Evolutionary conservation across 2,329 filamentous ascomycete genomes (phyloP), one percentile per base, ranked within the genome.

Genomic region (Aureobasidium sp.): DNA sequence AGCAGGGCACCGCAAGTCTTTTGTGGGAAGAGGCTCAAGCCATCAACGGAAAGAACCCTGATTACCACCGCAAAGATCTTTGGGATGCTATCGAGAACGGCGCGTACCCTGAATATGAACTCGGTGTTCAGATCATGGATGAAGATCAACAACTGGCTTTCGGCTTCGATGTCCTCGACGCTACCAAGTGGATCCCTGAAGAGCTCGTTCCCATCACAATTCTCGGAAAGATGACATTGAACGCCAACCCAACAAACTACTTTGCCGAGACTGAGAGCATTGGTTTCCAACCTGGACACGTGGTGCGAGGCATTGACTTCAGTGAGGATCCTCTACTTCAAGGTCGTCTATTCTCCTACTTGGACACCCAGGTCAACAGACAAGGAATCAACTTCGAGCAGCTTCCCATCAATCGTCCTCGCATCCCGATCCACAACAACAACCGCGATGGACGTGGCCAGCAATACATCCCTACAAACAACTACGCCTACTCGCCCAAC

Each of bases 401-500:
- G 65, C 71, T 64, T 11, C 66, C 65, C 27, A 59, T 59, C 47
- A 67, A 67, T 47, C 50, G 59, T 21, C 59, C 67, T 15, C 61
- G 60, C 36, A 62, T 57, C 30, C 57, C 55, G 13, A 64, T 67
- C 52, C 66, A 42, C 29, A 66, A 49, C 1, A 75, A 72, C 65
- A 70, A 77, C 65, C 74, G 77, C 10, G 76, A 79, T 60, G 77
- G 77, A 15, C 29, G 37, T 25, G 48, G 47, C 25, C 59, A 61
- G 25, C 27, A 44, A 13, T 61, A 80, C 3, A 90, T 92, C 64
- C 83, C 81, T 16, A 86, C 84, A 68, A 85, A 87, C 48, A 84
- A 79, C 2, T 82, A 87, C 65, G 90, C 90, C 74, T 90, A 90
- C 74, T 90, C 85, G 84, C 87, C 87, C 1, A 90, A 90, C 73